A percentile compares a stretch with the other conserved stretches of the same genome.
These are phyloP conservation scores for Cladophialophora bantiana DNA, from an alignment of 2,329 filamentous ascomycete species.

Conservation along the genomic window DNA sequence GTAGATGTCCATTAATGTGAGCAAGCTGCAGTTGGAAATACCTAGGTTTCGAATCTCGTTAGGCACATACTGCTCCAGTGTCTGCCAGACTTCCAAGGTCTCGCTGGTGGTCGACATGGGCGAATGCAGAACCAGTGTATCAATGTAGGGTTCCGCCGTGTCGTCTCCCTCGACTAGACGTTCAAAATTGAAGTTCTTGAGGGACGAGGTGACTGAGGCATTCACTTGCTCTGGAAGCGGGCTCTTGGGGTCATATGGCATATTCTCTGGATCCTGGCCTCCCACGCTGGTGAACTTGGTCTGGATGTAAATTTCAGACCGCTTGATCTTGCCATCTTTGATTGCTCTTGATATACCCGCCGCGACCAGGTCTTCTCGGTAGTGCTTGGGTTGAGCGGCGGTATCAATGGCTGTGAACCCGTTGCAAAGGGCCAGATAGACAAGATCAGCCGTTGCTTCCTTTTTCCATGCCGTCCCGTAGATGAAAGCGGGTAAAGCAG, in stretches of 20 bases:
- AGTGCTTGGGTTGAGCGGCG: conserved; percentile 79
- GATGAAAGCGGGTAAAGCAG: conserved; percentile 55
- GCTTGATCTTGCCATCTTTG: conserved; percentile 62
- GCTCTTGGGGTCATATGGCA: conserved; percentile 68
- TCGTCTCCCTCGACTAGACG: conserved; percentile 44
- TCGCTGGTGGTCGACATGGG: conserved; percentile 59
- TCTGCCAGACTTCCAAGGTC: conserved; percentile 70
- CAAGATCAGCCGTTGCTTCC: conserved; percentile 69
- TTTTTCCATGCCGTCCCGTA: conserved; percentile 92
- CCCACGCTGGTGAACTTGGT: conserved; percentile 77
- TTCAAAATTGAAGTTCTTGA: conserved; percentile 57
- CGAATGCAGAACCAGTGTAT: conserved; percentile 66
- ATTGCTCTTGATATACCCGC: conserved; percentile 70
- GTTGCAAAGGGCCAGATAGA: conserved; percentile 69
- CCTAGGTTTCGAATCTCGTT: conserved; percentile 70
- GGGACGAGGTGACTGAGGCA: conserved; percentile 70
- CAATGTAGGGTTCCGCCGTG: conserved; percentile 58
- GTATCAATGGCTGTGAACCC: conserved; percentile 78
- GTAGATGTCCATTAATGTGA: conserved; percentile 54
- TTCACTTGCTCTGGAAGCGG: conserved; percentile 70
- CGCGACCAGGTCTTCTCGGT: conserved; percentile 74
- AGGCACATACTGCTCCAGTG: conserved; percentile 72
- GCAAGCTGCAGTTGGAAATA: conserved; percentile 74
- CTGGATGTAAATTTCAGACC: conserved; percentile 74
- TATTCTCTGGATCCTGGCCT: conserved; percentile 66